Evolutionary conservation across 1,284 basidiomycete genomes (phyloP), one percentile per base, ranked within the genome.

Genomic region (Pseudozyma thailandica): DNA sequence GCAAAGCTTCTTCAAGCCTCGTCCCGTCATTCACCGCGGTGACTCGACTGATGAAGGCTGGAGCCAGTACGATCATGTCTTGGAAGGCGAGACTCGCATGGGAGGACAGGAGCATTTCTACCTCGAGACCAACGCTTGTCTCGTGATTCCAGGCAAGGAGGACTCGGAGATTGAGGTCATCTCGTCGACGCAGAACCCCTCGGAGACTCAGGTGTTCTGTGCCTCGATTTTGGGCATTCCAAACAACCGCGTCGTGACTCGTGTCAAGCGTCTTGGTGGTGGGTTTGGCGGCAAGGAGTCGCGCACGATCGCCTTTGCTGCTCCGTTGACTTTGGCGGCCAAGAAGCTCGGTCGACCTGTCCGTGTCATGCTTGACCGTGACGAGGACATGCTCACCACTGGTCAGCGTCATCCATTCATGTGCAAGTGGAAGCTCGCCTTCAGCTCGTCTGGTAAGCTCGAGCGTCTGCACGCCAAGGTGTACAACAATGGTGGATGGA

Each of bases 381-480:
- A 83, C 64, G 82, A 80, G 46, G 83, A 84, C 55, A 84, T 84
- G 73, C 71, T 77, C 35, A 78, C 74, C 13, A 76, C 75, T 3
- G 83, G 83, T 28, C 83, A 84, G 53, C 75, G 83, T 3, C 83
- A 84, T 60, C 81, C 83, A 6, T 84, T 83, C 72, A 52, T 75
- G 38, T 75, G 75, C 33, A 63, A 75, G 45, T 84, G 82, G 77
- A 82, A 72, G 49, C 72, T 84, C 30, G 83, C 78, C 28, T 79
- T 81, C 44, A 77, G 74, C 16, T 68, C 73, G n/a, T 63, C 75
- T 21, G 83, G 83, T 26, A 80, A 78, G 64, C 52, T 84, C 3
- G 70, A 75, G 23, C 82, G 81, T 6, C 52, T 84, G 38, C 68
- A 82, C 10, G 76, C 74, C 30, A 69, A 78, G 37, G 72, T 83